Evolutionary conservation across 371 early-diverging fungal species (phyloP).

Genomic region (Caulochytrium protostelioides): DNA sequence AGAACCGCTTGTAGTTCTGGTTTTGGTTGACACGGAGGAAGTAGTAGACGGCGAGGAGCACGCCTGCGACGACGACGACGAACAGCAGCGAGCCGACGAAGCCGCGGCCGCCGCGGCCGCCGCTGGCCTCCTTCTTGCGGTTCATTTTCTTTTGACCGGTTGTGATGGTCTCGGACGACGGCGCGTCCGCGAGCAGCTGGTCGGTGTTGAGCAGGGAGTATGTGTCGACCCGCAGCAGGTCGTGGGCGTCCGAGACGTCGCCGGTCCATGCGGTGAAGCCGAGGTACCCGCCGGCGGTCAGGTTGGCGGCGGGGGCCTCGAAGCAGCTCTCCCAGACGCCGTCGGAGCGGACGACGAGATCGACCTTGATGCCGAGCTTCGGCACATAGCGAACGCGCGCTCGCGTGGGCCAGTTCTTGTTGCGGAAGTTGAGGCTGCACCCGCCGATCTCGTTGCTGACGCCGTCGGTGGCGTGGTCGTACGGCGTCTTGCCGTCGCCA

Average conservation of each 20-base stretch:
- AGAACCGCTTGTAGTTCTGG: constrained; percentile 45
- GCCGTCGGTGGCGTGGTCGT: constrained; percentile 67
- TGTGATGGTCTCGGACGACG: constrained; percentile 10
- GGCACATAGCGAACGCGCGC: constrained; percentile 57
- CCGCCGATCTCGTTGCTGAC: constrained; percentile 23
- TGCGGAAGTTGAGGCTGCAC: constrained; percentile 47
- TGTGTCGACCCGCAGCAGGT: constrained; percentile 39
- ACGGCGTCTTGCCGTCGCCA: constrained; percentile 63
- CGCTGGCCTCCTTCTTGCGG: constrained; percentile 5
- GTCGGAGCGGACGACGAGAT: constrained; percentile 30
- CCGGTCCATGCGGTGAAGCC: constrained; percentile 84
- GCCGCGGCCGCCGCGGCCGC: constrained; percentile 11
- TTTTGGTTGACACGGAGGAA: constrained; percentile 33
- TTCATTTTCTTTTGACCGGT: constrained; percentile 1
- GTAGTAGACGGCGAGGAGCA: constrained; percentile 30
- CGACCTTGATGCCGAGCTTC: constrained; percentile 18
- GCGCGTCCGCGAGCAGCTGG: not conserved
- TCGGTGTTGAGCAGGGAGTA: constrained; percentile 7
- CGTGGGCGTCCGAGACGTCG: constrained; percentile 66
- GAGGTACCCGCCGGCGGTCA: constrained; percentile 54
- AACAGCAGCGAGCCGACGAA: constrained; percentile 32
- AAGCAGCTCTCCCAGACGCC: constrained; percentile 65
- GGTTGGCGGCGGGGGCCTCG: constrained; percentile 36
- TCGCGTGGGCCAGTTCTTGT: constrained; percentile 34
- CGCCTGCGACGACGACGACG: constrained; percentile 21